Base-by-base conservation (phyloP, 352 stramenopile genomes). In the Pythium angustatum region DNA sequence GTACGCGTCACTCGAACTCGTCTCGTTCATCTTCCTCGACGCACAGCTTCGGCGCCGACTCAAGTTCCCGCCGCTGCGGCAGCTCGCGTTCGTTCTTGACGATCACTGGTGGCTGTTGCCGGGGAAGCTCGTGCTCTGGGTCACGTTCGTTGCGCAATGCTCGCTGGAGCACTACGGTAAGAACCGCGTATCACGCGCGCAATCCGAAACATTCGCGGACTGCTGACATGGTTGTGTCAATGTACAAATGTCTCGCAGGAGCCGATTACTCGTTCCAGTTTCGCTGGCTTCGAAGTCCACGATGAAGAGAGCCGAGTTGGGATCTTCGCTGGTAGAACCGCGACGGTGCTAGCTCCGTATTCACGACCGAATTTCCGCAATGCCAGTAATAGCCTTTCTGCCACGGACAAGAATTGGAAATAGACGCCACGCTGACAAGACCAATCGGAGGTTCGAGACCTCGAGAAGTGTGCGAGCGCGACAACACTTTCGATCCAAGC, bases 51-150 rank as follows among this genome's bases (percentile, higher is more conserved):
- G 77, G 38, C 53, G 19, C 15, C 49, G 40, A 26, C 27, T 59
- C n/a, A 21, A 67, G 3, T 58, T 69, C 11, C 82, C 73, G 12
- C 62, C 50, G 1, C 26, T 78, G 15, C 62, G 68, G 11, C 71
- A 79, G 19, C 43, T 86, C 0, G 55, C 68, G 1, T 83, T 83
- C 31, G 77, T 83, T 17, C 55, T 83, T 0, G 67, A 85, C 38
- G 64, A 27, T 0, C 65, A 83, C 22, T 66, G 65, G 44, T 41
- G 48, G 3, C 74, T 77, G 58, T 68, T 85, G 15, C 75, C 80
- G 41, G 70, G 63, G 4, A 81, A 83, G 45, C 24, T 85, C 19
- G 58, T 85, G 7, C 30, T 85, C 14, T 85, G 75, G 77, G 38
- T 59, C 26, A 24, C 50, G 2, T 15, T 59, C 52, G 38, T 24